phyloP scores from a whole-genome alignment of 2,329 filamentous ascomycete genomes.

The Knoxdaviesia proteae region DNA sequence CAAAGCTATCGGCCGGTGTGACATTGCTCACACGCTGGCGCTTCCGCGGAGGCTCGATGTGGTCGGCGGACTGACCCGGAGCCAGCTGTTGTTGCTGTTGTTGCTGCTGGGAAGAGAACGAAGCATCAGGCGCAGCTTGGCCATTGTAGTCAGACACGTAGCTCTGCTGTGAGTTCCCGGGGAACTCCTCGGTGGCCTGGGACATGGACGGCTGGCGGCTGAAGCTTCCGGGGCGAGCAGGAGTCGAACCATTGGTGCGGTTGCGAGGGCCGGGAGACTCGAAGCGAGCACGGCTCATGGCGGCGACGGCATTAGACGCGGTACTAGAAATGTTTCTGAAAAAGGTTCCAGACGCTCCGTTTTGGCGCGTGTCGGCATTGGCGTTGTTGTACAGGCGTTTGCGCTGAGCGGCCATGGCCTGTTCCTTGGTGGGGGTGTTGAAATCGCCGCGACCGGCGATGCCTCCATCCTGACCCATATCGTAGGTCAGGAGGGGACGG shows the following conservation, averaged over 20 bases:
- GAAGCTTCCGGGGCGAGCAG: constrained; percentile 35
- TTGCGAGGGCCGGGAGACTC: constrained; percentile 62
- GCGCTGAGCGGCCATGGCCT: constrained; percentile 87
- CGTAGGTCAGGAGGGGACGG: constrained; percentile 56
- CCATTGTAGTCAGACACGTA: constrained; percentile 56
- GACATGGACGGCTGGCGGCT: constrained; percentile 47
- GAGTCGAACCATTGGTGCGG: constrained; percentile 11
- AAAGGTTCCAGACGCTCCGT: constrained; percentile 62
- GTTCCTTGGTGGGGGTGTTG: constrained; percentile 94
- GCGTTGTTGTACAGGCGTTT: constrained; percentile 72
- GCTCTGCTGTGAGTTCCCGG: constrained; percentile 67
- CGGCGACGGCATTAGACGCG: constrained; percentile 79
- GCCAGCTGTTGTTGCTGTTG: no score
- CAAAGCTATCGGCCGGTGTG: constrained; percentile 36
- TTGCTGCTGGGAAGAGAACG: constrained; percentile 5
- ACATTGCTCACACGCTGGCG: constrained; percentile 36
- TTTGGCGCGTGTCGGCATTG: constrained; percentile 44
- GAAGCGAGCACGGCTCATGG: constrained; percentile 88
- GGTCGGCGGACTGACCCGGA: no score
- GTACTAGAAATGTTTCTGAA: constrained; percentile 94
- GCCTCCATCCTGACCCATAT: constrained; percentile 58
- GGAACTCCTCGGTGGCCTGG: constrained; percentile 46
- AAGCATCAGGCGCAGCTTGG: constrained; percentile 15
- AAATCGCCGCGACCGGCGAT: constrained; percentile 52
- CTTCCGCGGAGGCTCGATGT: constrained; percentile 62